Conservation (phyloP, 768 basidiomycete genomes). For the Mycena maculata region DNA sequence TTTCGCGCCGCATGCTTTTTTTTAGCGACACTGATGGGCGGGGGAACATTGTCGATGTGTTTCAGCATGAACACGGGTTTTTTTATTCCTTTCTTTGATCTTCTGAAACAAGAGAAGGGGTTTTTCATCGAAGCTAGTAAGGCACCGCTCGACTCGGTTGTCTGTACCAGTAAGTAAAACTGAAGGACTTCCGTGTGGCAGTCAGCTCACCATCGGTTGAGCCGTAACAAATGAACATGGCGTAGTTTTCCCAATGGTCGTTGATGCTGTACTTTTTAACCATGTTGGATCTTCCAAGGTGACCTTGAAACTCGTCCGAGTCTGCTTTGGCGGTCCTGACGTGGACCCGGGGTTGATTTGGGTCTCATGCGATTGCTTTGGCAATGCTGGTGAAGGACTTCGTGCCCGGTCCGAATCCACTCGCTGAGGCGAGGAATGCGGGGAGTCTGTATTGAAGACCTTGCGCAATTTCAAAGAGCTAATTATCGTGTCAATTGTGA, state of each 20-base stretch:
- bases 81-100: conserved; percentile 95
- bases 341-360: conserved; percentile 37
- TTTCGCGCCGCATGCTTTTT: conserved; percentile 94
- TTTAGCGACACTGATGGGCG: conserved; percentile 95
- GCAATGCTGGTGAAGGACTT: conserved; percentile 30
- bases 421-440: conserved; percentile 82
- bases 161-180: conserved; percentile 51
- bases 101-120: conserved; percentile 97
- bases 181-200: conserved; percentile 7
- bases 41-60: conserved; percentile 95
- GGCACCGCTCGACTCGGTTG: conserved; percentile 89
- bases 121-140: conserved; percentile 98
- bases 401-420: conserved; percentile 61
- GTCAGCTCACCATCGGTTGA: conserved; percentile 80
- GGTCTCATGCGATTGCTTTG: conserved; percentile 26
- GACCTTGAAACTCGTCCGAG: conserved; percentile 96
- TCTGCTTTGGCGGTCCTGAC: conserved; percentile 60
- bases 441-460: conserved; percentile 79
- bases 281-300: conserved; percentile 98
- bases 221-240: conserved; percentile 99
- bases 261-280: conserved; percentile 99
- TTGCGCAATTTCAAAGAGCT: conserved; percentile 91
- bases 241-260: conserved; percentile 99
- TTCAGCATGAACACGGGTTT: conserved; percentile 99
- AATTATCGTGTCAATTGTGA: too few relatives aligned